A percentile compares a stretch with the other conserved stretches of the same genome.
Conservation (phyloP, 805 yeast genomes). For the Yamadazyma olivae region DNA sequence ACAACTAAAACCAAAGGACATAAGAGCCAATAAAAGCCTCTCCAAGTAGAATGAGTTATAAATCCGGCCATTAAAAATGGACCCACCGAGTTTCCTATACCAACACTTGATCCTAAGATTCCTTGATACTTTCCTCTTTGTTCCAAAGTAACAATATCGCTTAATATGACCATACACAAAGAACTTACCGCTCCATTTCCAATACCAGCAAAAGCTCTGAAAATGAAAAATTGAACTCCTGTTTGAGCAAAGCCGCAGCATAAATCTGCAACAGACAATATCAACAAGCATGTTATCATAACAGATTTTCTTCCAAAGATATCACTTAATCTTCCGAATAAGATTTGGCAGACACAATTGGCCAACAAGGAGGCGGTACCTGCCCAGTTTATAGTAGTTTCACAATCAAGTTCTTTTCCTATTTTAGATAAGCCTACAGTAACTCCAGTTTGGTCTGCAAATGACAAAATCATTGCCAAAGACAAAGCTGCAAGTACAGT, state of each 20-base stretch:
- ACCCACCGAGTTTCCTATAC: constrained; percentile 52
- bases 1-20: constrained; percentile 40
- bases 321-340: constrained; percentile 54
- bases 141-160: constrained; percentile 51
- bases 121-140: constrained; percentile 60
- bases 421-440: constrained; percentile 49
- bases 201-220: constrained; percentile 54
- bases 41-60: constrained; percentile 46
- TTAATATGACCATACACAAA: constrained; percentile 49
- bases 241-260: constrained; percentile 52
- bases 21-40: constrained; percentile 49
- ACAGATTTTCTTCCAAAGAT: constrained; percentile 51
- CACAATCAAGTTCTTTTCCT: constrained; percentile 45
- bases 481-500: constrained; percentile 36
- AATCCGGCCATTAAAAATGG: constrained; percentile 56
- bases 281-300: constrained; percentile 34
- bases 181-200: constrained; percentile 55
- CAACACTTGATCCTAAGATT: constrained; percentile 48
- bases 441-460: constrained; percentile 49
- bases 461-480: constrained; percentile 38
- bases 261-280: constrained; percentile 43
- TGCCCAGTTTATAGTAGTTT: constrained; percentile 54
- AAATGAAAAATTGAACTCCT: constrained; percentile 46
- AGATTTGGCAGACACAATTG: constrained; percentile 48
- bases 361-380: constrained; percentile 54